Base-by-base conservation (phyloP, 108 stramenopile genomes). In the Pseudonitzschia multiseries region DNA sequence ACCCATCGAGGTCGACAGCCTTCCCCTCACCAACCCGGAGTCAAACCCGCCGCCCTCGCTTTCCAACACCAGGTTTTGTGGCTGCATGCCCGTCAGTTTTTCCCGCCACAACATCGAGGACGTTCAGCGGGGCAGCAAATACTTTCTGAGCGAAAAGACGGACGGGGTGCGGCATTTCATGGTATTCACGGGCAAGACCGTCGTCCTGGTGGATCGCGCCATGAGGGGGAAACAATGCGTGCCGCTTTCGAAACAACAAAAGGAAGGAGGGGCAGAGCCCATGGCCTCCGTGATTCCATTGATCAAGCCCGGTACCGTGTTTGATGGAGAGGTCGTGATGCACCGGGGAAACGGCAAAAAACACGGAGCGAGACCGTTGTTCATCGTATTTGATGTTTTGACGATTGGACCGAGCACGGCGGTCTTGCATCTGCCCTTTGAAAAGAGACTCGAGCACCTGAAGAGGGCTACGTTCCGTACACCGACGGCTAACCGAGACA, bases 291-390 rank as follows among this genome's bases (percentile, higher is more conserved):
- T 91, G 21, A 5, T 87, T 13, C 59, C 76, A 4, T 67, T 83
- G 14, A 84, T 93, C 54, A 77, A 88, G 71, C 89, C 92, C 14
- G 98, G 98, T 31, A 93, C 94, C 8, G 86, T 98, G 9, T 82
- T 98, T 4, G 98, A 98, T 76, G 98, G 98, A 40, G 98, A 98
- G 83, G 94, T 98, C n/a, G 96, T 97, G 51, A 92, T 96, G 77
- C 91, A 96, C 79, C 83, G 94, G 1, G 79, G 79, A 2, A 41
- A 40, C 44, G 26, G 56, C 9, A 57, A 59, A 1, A 73, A 71
- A 22, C 74, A 74, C 57, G 68, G 57, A 41, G 86, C 83, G 40
- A 74, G 92, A 61, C 94, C 95, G 8, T 84, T 96, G 42, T 98
- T 97, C 69, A 92, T 98, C 68, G 94, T 96, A 9, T 98, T 98